Evolutionary conservation across 352 stramenopile genomes (phyloP).

Genomic region (Phytopythium kandeliae): DNA sequence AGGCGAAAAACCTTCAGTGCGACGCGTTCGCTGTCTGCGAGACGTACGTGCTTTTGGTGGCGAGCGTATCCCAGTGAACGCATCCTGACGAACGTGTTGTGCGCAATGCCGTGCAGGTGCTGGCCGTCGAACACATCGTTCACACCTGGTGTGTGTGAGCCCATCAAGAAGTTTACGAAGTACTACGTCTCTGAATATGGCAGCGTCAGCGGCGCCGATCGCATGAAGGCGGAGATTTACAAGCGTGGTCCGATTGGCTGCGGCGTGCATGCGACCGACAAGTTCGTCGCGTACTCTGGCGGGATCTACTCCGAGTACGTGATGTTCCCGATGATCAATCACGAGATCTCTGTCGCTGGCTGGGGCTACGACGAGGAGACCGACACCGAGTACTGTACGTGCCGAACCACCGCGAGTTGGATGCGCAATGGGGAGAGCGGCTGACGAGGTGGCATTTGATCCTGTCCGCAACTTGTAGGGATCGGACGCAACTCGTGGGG

Average conservation of each 20-base stretch:
- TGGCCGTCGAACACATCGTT: slow-evolving; percentile 87
- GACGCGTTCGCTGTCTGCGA: slow-evolving; percentile 76
- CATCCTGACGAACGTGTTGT: background rate
- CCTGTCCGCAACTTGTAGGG: slow-evolving; percentile 27
- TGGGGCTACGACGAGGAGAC: slow-evolving; percentile 86
- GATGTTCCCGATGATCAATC: slow-evolving; percentile 81
- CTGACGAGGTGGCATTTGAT: too few relatives aligned
- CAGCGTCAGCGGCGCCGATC: slow-evolving; percentile 72
- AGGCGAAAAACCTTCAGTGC: slow-evolving; percentile 79
- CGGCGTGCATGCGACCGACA: slow-evolving; percentile 78
- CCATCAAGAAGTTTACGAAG: slow-evolving; percentile 84
- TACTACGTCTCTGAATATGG: slow-evolving; percentile 91
- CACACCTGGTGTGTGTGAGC: slow-evolving; percentile 72
- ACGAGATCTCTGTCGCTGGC: slow-evolving; percentile 87
- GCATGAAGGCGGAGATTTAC: slow-evolving; percentile 92
- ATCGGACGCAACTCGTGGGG: slow-evolving; percentile 92
- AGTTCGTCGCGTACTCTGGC: slow-evolving; percentile 75
- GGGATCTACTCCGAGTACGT: slow-evolving; percentile 84
- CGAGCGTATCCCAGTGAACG: background rate
- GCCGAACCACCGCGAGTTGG: too few relatives aligned
- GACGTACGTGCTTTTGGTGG: slow-evolving; percentile 36
- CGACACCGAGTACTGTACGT: slow-evolving; percentile 86
- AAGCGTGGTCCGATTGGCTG: slow-evolving; percentile 89
- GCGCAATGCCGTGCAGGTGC: slow-evolving; percentile 31
- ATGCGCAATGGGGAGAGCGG: too few relatives aligned